These are phyloP conservation scores for Syzygium aqueum DNA, from an alignment of 345 rosid genomes.

Conservation along the genomic window DNA sequence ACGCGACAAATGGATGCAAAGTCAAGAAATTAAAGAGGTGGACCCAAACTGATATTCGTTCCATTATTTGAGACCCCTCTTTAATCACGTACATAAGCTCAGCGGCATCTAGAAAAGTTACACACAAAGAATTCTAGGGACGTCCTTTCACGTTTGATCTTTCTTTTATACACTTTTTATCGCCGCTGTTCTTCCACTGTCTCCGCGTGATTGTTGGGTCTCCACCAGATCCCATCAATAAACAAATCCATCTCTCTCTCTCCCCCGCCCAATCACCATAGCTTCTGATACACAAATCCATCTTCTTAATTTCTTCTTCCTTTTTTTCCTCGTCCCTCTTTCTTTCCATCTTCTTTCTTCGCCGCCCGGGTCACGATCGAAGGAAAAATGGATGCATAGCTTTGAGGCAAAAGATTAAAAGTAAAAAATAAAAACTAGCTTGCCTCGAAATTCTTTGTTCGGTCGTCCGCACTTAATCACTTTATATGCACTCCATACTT, in stretches of 20 bases:
- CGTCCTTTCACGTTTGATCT: too few relatives aligned
- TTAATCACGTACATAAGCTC: too few relatives aligned
- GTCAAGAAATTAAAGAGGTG: background rate
- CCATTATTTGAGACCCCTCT: background rate
- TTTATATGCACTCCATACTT: background rate
- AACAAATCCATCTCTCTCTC: background rate
- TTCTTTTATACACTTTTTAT: too few relatives aligned
- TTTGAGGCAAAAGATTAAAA: background rate
- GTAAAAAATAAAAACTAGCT: background rate
- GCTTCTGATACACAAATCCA: background rate
- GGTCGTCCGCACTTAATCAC: rapidly evolving
- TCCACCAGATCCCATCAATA: background rate
- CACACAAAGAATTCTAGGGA: background rate
- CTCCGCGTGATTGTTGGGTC: background rate
- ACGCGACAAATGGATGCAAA: rapidly evolving
- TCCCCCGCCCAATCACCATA: too few relatives aligned
- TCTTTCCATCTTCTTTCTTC: background rate
- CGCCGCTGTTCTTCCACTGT: too few relatives aligned
- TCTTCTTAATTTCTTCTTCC: background rate
- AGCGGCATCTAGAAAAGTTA: background rate
- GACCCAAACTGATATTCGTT: background rate
- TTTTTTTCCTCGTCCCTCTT: background rate
- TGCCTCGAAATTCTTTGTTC: background rate
- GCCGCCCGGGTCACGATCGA: background rate
- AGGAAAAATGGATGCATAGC: background rate